phyloP scores from a whole-genome alignment of 2,329 filamentous ascomycete genomes.

The Biscogniauxia mediterranea region DNA sequence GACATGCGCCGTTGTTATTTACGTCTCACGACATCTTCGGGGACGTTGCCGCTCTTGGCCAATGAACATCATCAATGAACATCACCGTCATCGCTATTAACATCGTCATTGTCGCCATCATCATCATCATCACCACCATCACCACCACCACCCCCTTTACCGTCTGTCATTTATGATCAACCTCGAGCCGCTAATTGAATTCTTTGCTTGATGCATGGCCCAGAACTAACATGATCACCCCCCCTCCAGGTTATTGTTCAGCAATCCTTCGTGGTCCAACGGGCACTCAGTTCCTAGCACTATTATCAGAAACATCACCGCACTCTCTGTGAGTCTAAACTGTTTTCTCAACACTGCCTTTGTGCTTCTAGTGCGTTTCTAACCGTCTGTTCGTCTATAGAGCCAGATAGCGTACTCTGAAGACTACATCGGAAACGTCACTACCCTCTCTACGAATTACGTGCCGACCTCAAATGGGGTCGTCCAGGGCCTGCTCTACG shows the following conservation, averaged over 20 bases:
- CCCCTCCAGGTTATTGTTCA: slow-evolving; percentile 53
- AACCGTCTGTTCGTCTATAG: slow-evolving; percentile 25
- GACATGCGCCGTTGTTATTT: not conserved
- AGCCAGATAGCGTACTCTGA: slow-evolving; percentile 52
- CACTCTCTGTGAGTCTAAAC: slow-evolving; percentile 47
- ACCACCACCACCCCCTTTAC: not conserved
- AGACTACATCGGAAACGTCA: slow-evolving; percentile 58
- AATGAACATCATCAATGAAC: slow-evolving; percentile 9
- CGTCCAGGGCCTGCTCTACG: slow-evolving; percentile 79
- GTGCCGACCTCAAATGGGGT: slow-evolving; percentile 56
- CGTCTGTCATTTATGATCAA: not conserved
- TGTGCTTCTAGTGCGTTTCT: slow-evolving; percentile 18
- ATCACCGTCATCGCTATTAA: slow-evolving; percentile 9
- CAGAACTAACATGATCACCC: slow-evolving; percentile 19
- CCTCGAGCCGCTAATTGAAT: not conserved
- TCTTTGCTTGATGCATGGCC: not conserved
- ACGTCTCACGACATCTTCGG: not conserved
- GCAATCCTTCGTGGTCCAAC: slow-evolving; percentile 55
- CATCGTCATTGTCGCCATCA: slow-evolving; percentile 1
- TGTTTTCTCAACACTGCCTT: not conserved
- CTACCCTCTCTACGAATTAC: slow-evolving; percentile 71
- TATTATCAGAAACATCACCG: slow-evolving; percentile 56
- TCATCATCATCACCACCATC: not conserved
- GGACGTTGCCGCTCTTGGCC: not conserved
- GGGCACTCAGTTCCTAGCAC: slow-evolving; percentile 50